Evolutionary conservation across 148 eudicot species (phyloP), one percentile per base, ranked within the genome.

Genomic region (Rheum nobile): DNA sequence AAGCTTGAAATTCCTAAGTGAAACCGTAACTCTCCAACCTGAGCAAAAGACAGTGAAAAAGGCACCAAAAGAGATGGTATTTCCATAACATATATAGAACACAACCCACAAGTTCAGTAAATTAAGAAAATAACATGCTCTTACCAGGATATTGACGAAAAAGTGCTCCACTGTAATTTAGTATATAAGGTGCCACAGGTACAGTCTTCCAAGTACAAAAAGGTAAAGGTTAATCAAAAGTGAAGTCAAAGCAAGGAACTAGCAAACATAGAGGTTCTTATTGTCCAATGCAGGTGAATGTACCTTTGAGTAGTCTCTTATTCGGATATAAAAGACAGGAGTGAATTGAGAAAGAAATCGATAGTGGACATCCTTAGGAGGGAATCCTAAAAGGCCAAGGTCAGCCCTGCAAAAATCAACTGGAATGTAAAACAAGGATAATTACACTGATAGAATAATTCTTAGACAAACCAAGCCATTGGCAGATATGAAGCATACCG

Each of bases 111-210:
- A 26, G 4, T 57, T 26, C 0, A 28, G 32, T 26, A 8, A 52
- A 24, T 61, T 29, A 61, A n/a, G 13, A 29, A 61, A 21, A 29
- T 29, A 61, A 42, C 22, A 28, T 29, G 74, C 29, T 42, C 84
- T 84, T 80, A 95, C 99, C 99, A 75, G 99, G 99, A 75, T 92
- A 95, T 82, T 95, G 96, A 35, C 99, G 99, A 79, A 95, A 95
- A 57, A 95, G 75, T 61, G 99, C 99, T 81, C 99, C 99, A 71
- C 70, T 89, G 82, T 95, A 95, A 79, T 95, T 95, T 85, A 95
- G 88, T 29, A 95, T 81, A 78, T 79, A 95, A 63, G 99, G 99
- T 50, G 97, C 91, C 88, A 95, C 99, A 50, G 91, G 89, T 79
- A 95, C 85, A 82, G 99, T 95, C 99, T 95, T 88, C 83, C 87